Conservation (phyloP, 1,139 yeast genomes). For the Taiozyma sp. region DNA sequence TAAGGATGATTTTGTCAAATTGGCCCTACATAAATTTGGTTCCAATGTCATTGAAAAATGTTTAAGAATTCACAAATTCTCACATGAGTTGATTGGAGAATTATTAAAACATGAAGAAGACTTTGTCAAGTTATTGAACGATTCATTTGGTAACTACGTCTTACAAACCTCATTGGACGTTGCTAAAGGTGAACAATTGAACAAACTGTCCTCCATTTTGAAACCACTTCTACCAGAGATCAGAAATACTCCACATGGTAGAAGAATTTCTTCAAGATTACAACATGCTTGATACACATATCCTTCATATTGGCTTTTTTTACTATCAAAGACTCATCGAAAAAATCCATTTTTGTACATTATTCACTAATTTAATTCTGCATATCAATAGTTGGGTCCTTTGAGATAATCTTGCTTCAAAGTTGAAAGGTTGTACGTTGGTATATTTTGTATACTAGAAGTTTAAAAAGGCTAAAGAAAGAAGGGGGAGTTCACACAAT, state of each 20-base stretch:
- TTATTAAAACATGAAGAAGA: constrained; percentile 38
- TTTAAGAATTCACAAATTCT: constrained; percentile 51
- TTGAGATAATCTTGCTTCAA: not conserved
- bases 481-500: not conserved
- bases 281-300: constrained; percentile 24
- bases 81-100: constrained; percentile 36
- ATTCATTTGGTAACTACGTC: constrained; percentile 79
- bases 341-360: not conserved
- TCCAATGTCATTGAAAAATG: constrained; percentile 94
- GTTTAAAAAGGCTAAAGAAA: not conserved
- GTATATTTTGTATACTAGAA: not conserved
- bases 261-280: constrained; percentile 63
- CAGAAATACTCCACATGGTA: constrained; percentile 90
- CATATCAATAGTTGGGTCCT: not conserved
- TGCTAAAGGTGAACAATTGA: constrained; percentile 51
- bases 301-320: not conserved
- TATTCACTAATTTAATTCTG: not conserved
- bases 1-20: constrained; percentile 26
- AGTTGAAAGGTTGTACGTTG: not conserved
- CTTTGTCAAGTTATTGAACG: constrained; percentile 46
- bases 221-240: constrained; percentile 59
- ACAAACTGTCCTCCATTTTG: constrained; percentile 46
- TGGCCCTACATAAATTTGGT: constrained; percentile 90
- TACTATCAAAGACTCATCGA: not conserved
- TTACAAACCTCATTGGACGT: constrained; percentile 79